Evolutionary conservation across 1,139 yeast species (phyloP), one percentile per base, ranked within the genome.

Genomic region (Blastobotrys elegans): DNA sequence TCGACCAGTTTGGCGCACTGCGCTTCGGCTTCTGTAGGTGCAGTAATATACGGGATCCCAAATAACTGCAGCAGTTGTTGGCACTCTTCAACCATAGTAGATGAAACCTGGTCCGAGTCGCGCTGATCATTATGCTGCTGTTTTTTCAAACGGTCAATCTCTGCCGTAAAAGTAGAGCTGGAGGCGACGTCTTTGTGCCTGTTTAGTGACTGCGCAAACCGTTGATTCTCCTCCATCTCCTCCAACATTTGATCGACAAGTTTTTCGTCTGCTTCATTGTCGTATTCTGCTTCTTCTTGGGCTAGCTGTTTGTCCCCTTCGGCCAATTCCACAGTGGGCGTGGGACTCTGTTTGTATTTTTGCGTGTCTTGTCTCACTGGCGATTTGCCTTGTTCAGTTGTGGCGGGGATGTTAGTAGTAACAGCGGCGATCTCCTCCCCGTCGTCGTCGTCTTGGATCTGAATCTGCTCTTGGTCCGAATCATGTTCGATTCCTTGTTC

Each of bases 11-110:
- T 87, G 0, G 96, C 97, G 67, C 98, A 92, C 61, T 92, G 98
- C 0, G 97, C 97, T 69, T 92, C 98, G 1, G 98, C 98, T 66
- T 92, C 98, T 88, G 87, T 88, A 0, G 97, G 97, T 0, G 97
- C 97, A 0, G 96, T 87, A 6, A 92, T 77, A 57, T 79, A 92
- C 0, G 98, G 98, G 10, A 92, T 84, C 0, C 98, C 98, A 70
- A 94, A 94, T 48, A 94, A 53, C 31, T 83, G 77, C 4, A 94
- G 70, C 35, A 94, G 70, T 52, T 88, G 96, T 64, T 92, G 97
- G 10, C 95, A 94, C 61, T 92, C 97, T 40, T 75, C 73, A 20
- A 92, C 77, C 97, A 94, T 92, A 2, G 77, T 77, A 16, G 79
- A 79, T 0, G 96, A 85, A 0, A 92, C 97, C 58, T 86, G 95